These are phyloP conservation scores for Vanderwaltozyma yarrowii DNA, from an alignment of 805 yeast species.

Conservation along the genomic window DNA sequence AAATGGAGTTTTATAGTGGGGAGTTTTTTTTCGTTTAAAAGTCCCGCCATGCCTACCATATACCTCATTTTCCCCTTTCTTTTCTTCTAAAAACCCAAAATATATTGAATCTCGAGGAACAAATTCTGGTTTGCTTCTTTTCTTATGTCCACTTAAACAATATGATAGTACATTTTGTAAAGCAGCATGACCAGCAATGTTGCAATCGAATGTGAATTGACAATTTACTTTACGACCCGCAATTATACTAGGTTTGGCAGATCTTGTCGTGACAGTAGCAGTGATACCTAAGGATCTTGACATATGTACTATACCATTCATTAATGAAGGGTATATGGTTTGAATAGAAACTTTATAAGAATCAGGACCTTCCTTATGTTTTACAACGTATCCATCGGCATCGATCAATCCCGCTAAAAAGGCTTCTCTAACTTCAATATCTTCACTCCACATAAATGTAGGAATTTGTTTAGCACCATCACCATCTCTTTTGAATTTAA, in stretches of 20 bases:
- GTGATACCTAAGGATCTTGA: slow-evolving; percentile 37
- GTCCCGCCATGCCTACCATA: too few relatives aligned
- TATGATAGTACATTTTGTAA: slow-evolving; percentile 18
- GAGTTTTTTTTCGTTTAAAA: too few relatives aligned
- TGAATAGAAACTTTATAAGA: slow-evolving; percentile 23
- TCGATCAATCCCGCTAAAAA: slow-evolving; percentile 38
- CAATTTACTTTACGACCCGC: slow-evolving; percentile 18
- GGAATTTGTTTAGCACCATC: slow-evolving; percentile 29
- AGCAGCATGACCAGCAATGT: slow-evolving; percentile 14
- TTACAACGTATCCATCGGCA: slow-evolving; percentile 28
- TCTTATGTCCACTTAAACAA: slow-evolving; percentile 20
- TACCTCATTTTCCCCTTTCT: slow-evolving; percentile 12
- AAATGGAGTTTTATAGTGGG: too few relatives aligned
- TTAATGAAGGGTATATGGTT: slow-evolving; percentile 25
- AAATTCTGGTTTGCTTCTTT: slow-evolving; percentile 6
- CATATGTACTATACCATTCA: slow-evolving; percentile 30
- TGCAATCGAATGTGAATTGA: slow-evolving; percentile 20
- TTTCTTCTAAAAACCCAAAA: slow-evolving; percentile 14
- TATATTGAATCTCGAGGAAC: slow-evolving; percentile 15
- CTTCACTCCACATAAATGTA: slow-evolving; percentile 26
- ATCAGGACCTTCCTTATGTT: slow-evolving; percentile 10
- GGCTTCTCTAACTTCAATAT: slow-evolving; percentile 33
- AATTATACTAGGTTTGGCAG: slow-evolving; percentile 13
- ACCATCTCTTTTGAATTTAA: slow-evolving; percentile 16
- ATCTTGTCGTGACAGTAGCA: slow-evolving; percentile 26